Base-by-base conservation (phyloP, 805 yeast species). In the Metschnikowia reukaufii region DNA sequence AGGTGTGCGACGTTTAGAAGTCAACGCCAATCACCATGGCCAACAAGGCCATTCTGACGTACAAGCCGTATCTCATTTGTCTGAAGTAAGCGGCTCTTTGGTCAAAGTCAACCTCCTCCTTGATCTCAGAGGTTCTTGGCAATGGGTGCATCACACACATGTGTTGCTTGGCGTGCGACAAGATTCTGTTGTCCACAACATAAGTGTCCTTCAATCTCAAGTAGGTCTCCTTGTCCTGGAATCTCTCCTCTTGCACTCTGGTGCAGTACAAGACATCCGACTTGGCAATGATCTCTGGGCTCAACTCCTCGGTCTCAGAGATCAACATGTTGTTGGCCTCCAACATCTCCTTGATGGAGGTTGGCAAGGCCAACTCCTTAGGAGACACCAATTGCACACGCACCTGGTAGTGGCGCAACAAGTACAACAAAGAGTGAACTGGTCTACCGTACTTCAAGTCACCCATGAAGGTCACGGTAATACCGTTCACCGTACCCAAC, bases 51-150 rank as follows among this genome's bases (percentile, higher is more conserved):
- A 94, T 94, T 79, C 99, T 90, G 39, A 95, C 96, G 65, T 85
- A 94, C 67, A 94, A 78, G 52, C 99, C 99, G 66, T 94, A 92
- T 70, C 96, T 86, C 99, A 94, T 94, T 78, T 94, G 98, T 82
- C 99, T 87, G 80, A 94, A 94, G 77, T 94, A 94, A 49, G 99
- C 98, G 56, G 99, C 98, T 70, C 99, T 87, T 71, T 92, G 97
- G 72, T 94, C 99, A 65, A 92, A 94, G 69, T 94, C 99, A 62
- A 94, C 98, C 75, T 94, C 99, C 73, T 91, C 98, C 63, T 87
- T 87, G 60, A 94, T 92, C 74, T 94, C 99, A 62, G 83, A 86
- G 56, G 89, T 91, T 72, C 99, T 87, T 66, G 99, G 99, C 61
- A 94, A 81, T 67, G 99, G 99, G 68, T 94, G 99, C 96, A 94